phyloP scores from a whole-genome alignment of 257 asterid species.

The Solanum chaucha region DNA sequence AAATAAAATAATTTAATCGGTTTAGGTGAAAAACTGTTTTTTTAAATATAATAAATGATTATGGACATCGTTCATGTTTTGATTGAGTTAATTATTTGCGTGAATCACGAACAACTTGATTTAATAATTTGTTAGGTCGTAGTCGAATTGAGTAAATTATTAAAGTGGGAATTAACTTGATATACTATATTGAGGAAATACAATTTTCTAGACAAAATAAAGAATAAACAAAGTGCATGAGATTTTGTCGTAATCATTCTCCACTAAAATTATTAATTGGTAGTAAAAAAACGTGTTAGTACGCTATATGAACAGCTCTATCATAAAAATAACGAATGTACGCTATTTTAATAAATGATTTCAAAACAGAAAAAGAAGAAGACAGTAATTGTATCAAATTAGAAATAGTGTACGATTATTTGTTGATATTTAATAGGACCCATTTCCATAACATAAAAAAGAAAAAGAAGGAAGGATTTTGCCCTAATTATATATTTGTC shows the following conservation, averaged over 20 bases:
- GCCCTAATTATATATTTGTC: no score
- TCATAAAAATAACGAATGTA: neutral
- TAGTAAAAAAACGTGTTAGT: neutral
- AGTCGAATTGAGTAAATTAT: neutral
- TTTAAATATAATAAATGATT: no score
- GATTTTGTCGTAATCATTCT: neutral
- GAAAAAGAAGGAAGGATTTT: no score
- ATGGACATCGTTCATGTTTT: neutral
- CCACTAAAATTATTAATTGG: neutral
- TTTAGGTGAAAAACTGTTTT: no score
- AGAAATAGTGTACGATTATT: no score
- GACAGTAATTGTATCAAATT: neutral
- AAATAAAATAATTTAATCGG: no score
- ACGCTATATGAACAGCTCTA: neutral
- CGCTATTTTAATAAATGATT: neutral
- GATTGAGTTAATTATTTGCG: neutral
- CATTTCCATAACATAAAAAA: no score
- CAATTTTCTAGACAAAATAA: neutral
- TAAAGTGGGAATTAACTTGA: neutral
- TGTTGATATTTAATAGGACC: no score
- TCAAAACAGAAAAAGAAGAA: neutral
- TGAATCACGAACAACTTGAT: neutral
- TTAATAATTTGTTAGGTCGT: neutral
- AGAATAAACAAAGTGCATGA: neutral
- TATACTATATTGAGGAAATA: neutral